These are phyloP conservation scores for Tolypocladium endophyticum DNA, from an alignment of 2,329 filamentous ascomycete species.

Conservation along the genomic window DNA sequence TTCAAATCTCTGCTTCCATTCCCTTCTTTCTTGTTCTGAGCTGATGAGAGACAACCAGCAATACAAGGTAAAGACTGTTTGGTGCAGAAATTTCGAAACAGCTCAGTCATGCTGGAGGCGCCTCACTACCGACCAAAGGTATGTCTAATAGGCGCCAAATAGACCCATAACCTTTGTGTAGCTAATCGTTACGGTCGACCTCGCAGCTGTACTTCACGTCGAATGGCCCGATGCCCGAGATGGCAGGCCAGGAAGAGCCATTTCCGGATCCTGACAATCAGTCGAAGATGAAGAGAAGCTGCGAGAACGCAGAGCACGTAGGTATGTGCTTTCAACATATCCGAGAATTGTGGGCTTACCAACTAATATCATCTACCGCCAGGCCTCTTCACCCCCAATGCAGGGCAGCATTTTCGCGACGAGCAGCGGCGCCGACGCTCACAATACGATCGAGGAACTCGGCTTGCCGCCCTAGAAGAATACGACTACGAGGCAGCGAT, in stretches of 20 bases:
- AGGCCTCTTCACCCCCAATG: constrained; percentile 74
- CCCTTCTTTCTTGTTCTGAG: neutral
- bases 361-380: neutral
- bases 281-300: constrained; percentile 78
- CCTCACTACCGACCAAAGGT: constrained; percentile 78
- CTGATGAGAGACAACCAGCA: constrained; percentile 37
- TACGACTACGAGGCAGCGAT: constrained; percentile 39
- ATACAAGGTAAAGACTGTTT: constrained; percentile 89
- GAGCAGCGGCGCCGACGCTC: constrained; percentile 68
- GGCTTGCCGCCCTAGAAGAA: constrained; percentile 57
- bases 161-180: neutral
- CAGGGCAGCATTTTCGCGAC: constrained; percentile 60
- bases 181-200: neutral
- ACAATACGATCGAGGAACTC: constrained; percentile 73
- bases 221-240: constrained; percentile 34
- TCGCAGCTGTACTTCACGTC: constrained; percentile 40
- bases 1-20: neutral
- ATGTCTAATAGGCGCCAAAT: constrained; percentile 7
- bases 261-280: constrained; percentile 77
- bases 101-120: constrained; percentile 85
- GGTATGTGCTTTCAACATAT: constrained; percentile 41
- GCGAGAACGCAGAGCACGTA: constrained; percentile 76
- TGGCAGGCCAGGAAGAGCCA: constrained; percentile 59
- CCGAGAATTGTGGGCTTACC: neutral
- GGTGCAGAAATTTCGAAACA: constrained; percentile 93